A percentile compares a stretch with the other conserved stretches of the same genome.
Conservation (phyloP, 495 filamentous ascomycete species). For the Pseudomonodictys pantanalensis region DNA sequence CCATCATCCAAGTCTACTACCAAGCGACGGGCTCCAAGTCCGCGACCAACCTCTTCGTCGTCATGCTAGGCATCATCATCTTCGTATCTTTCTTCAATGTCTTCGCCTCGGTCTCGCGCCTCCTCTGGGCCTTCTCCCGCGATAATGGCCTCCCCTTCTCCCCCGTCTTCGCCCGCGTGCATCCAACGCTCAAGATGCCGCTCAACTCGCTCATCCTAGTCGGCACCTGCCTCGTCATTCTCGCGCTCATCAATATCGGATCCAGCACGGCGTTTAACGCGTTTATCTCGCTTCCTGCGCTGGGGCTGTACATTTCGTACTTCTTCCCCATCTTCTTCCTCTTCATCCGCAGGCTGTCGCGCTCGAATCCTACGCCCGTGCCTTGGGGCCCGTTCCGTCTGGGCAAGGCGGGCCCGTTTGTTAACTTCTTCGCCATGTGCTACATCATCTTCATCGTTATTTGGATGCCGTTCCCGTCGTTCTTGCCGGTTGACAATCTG, state of each 20-base stretch:
- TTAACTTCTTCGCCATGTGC: conserved; percentile 46
- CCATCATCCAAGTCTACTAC: conserved; percentile 52
- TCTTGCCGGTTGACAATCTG: conserved; percentile 41
- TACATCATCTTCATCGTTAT: conserved; percentile 44
- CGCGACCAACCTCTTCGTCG: background rate
- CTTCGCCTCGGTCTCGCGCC: conserved; percentile 23
- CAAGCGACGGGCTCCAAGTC: conserved; percentile 27
- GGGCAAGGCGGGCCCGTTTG: conserved; percentile 38
- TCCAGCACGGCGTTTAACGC: conserved; percentile 48
- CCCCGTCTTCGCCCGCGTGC: conserved; percentile 28
- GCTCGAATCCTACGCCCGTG: conserved; percentile 33
- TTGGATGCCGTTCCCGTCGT: conserved; percentile 47
- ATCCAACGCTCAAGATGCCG: conserved; percentile 47
- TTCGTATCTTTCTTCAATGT: conserved; percentile 5
- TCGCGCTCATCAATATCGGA: conserved; percentile 51
- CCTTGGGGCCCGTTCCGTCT: conserved; percentile 33
- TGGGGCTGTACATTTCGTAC: conserved; percentile 51
- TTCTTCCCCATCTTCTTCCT: conserved; percentile 46
- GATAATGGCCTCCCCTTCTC: conserved; percentile 25
- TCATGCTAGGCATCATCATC: background rate
- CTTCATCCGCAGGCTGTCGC: conserved; percentile 31
- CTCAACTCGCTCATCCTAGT: conserved; percentile 46
- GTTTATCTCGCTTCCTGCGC: conserved; percentile 48
- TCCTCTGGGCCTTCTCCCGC: conserved; percentile 24
- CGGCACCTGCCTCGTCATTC: conserved; percentile 39